Conservation (phyloP, 169 alveolate species). For the Cryptosporidium sp. region DNA sequence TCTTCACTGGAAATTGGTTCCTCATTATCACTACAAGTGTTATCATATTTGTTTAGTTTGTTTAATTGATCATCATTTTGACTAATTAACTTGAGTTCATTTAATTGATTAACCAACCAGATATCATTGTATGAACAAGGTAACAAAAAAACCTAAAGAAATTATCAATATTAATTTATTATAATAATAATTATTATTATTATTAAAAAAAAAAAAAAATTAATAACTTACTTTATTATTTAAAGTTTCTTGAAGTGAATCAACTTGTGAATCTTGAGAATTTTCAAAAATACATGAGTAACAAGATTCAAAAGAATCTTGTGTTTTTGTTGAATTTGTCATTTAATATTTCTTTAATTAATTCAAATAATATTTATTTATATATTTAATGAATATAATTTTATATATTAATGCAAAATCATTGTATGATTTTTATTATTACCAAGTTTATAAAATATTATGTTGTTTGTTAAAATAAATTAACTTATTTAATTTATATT, state of each 20-base stretch:
- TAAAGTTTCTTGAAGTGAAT: slow-evolving; percentile 44
- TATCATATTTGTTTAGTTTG: neutral
- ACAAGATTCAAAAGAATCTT: slow-evolving; percentile 62
- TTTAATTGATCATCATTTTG: neutral
- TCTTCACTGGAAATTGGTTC: neutral
- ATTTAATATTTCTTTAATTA: neutral
- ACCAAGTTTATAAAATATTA: neutral
- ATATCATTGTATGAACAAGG: slow-evolving; percentile 31
- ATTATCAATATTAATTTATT: neutral
- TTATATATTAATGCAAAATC: neutral
- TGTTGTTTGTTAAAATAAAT: too few relatives aligned
- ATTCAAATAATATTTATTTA: neutral
- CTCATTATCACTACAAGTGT: neutral
- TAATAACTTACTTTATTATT: slow-evolving; percentile 40
- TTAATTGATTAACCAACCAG: slow-evolving; percentile 33
- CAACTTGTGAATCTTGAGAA: slow-evolving; percentile 48
- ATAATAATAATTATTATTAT: neutral
- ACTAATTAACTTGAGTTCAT: slow-evolving; percentile 25
- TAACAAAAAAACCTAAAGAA: slow-evolving; percentile 31
- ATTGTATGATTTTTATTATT: too few relatives aligned
- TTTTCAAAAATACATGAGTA: slow-evolving; percentile 42
- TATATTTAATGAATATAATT: neutral
- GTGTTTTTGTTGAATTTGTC: slow-evolving; percentile 31
- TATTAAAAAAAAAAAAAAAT: too few relatives aligned
- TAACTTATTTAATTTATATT: neutral